These are phyloP conservation scores for Mycosphaerella sp. DNA, from an alignment of 2,329 filamentous ascomycete genomes.

Conservation along the genomic window DNA sequence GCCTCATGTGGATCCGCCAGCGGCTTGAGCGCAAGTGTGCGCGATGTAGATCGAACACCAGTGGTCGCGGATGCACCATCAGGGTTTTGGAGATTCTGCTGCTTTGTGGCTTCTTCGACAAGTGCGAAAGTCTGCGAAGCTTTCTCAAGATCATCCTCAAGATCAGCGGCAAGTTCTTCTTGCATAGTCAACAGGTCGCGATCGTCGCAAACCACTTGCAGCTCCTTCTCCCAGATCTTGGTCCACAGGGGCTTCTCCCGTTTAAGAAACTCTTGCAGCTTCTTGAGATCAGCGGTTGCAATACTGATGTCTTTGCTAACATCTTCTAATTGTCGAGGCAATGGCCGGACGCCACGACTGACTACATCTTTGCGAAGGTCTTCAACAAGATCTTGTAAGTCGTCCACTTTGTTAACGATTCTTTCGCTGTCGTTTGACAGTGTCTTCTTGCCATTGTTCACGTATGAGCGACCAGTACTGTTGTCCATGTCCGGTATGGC, in stretches of 20 bases:
- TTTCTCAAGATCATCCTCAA: constrained; percentile 93
- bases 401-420: constrained; percentile 86
- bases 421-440: constrained; percentile 82
- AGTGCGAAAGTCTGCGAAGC: constrained; percentile 87
- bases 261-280: constrained; percentile 86
- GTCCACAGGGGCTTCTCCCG: constrained; percentile 95
- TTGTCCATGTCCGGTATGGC: constrained; percentile 66
- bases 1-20: constrained; percentile 67
- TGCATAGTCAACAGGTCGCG: constrained; percentile 91
- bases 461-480: constrained; percentile 76
- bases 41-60: constrained; percentile 34
- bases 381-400: constrained; percentile 94
- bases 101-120: constrained; percentile 96
- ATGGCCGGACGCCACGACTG: constrained; percentile 78
- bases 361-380: constrained; percentile 98
- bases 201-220: constrained; percentile 93
- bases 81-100: constrained; percentile 72
- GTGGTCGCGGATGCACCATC: constrained; percentile 18
- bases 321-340: constrained; percentile 80
- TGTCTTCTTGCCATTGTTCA: constrained; percentile 78
- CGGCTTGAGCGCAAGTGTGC: constrained; percentile 39
- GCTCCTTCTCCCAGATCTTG: constrained; percentile 98
- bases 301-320: constrained; percentile 82
- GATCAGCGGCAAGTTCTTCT: constrained; percentile 86
- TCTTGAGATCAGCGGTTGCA: constrained; percentile 80